A percentile compares a stretch with the other conserved stretches of the same genome.
These are phyloP conservation scores for Salix udensis DNA, from an alignment of 345 rosid genomes.

Conservation along the genomic window DNA sequence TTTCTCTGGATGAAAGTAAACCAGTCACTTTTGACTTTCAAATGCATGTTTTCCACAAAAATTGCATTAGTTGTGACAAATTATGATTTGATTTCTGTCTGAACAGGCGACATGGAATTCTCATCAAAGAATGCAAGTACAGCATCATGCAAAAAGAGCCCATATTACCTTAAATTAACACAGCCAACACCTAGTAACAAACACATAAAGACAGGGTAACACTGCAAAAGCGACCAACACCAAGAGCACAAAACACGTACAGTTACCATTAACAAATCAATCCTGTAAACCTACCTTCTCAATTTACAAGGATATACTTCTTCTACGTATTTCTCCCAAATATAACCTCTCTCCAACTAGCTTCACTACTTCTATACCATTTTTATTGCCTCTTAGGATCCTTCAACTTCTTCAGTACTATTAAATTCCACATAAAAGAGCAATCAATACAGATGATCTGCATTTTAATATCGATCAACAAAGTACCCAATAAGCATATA, in stretches of 20 bases:
- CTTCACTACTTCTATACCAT: background rate
- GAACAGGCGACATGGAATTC: background rate
- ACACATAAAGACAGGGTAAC: background rate
- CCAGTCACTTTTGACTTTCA: background rate
- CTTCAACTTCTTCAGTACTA: background rate
- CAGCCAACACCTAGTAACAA: background rate
- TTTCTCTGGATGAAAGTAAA: background rate
- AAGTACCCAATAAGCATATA: background rate
- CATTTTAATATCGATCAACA: background rate
- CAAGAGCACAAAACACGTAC: background rate
- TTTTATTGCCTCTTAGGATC: background rate
- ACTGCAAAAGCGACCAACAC: background rate
- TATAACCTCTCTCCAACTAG: background rate
- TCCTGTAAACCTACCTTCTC: background rate
- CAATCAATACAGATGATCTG: background rate
- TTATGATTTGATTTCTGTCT: background rate
- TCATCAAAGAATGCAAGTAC: background rate
- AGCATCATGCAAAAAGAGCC: no score
- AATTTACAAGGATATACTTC: background rate
- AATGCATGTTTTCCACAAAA: background rate
- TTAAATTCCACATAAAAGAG: background rate
- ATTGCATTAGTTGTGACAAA: background rate
- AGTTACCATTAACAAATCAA: background rate
- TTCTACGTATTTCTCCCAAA: background rate
- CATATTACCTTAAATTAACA: background rate